Evolutionary conservation across 495 filamentous ascomycete genomes (phyloP).

Genomic region (Penicillium chermesinum): DNA sequence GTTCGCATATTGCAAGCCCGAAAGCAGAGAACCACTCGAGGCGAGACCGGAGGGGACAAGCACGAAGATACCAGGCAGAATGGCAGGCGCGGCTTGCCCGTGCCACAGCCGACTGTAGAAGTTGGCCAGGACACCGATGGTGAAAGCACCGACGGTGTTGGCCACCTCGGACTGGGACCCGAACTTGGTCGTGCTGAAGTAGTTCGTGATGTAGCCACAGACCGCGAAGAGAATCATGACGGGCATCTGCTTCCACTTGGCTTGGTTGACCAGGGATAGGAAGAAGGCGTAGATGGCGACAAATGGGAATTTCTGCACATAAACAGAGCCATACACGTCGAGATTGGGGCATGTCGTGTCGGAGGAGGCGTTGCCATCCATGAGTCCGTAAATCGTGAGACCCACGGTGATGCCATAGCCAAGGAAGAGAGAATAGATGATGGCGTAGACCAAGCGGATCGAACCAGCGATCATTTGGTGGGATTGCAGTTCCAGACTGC

Average conservation of each 20-base stretch:
- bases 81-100: constrained; percentile 81
- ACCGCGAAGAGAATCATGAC: constrained; percentile 80
- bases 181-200: constrained; percentile 68
- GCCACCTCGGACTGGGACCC: constrained; percentile 72
- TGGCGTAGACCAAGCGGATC: constrained; percentile 90
- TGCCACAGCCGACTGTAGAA: constrained; percentile 76
- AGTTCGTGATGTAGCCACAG: constrained; percentile 78
- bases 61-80: constrained; percentile 90
- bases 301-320: constrained; percentile 49
- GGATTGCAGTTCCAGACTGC: constrained; percentile 82
- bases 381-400: constrained; percentile 78
- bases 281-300: constrained; percentile 76
- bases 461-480: constrained; percentile 83
- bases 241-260: constrained; percentile 83
- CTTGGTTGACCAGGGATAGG: constrained; percentile 82
- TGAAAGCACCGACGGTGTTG: constrained; percentile 80
- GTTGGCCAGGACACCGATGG: constrained; percentile 82
- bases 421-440: constrained; percentile 92
- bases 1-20: constrained; percentile 72
- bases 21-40: constrained; percentile 71
- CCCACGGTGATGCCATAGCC: constrained; percentile 95
- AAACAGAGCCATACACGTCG: constrained; percentile 39
- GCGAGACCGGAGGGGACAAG: constrained; percentile 88
- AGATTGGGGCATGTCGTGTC: constrained; percentile 59
- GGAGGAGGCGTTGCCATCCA: constrained; percentile 70